Base-by-base conservation (phyloP, 2,329 filamentous ascomycete genomes). In the Canariomyces notabilis region DNA sequence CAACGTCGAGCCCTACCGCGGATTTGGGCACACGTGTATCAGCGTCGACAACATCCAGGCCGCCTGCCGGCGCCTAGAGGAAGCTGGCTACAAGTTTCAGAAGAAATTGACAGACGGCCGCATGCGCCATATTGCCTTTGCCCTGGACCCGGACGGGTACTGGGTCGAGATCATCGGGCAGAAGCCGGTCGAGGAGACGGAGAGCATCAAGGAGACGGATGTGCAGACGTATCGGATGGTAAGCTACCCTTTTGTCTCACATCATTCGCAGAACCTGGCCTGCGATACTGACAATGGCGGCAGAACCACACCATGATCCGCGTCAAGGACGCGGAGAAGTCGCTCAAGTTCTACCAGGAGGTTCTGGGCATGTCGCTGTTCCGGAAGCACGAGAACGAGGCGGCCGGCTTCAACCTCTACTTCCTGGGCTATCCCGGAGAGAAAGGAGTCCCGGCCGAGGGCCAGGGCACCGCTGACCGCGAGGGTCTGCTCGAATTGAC, bases 221-320 rank as follows among this genome's bases (percentile, higher is more conserved):
- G 67, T 82, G 0, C 64, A 67, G 15, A 87, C 80, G 23, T 97
- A 97, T 66, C 82, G 85, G 58, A 82, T 84, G 77, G 76, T 77
- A 57, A 43, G 65, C 26, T n/a, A n/a, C 20, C 7, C 5, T 15
- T 8, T 14, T 5, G 5, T 41, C 40, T 48, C 22, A 9, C 14
- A 29, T 12, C 14, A 8, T 29, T 29, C 7, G 9, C 7, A 9
- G 20, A 39, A 18, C 11, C 5, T 23, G 26, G 5, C 22, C 9
- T 8, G 20, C 7, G 9, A 1, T 16, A 7, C 26, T 29, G 14
- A 29, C 26, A 9, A 11, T 29, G 9, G 26, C 26, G 22, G 14
- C 50, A 85, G 81, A 90, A 93, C 70, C 87, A 93, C 70, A 89
- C 87, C 46, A 97, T 97, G 93, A 80, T 98, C 57, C 87, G 93